These are phyloP conservation scores for Pecoramyces ruminantium DNA, from an alignment of 192 early-diverging fungal species.

Conservation along the genomic window DNA sequence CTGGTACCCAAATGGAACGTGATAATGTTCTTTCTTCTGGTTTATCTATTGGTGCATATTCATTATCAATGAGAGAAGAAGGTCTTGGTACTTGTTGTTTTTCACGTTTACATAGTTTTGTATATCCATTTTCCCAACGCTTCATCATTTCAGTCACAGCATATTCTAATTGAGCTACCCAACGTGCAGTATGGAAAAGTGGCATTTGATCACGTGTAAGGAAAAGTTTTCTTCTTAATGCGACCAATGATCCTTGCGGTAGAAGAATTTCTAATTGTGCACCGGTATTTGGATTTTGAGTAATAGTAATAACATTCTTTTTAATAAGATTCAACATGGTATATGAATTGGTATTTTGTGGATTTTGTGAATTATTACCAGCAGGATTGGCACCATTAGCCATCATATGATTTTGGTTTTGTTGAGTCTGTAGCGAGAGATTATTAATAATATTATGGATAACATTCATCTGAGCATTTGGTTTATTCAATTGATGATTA, in stretches of 20 bases:
- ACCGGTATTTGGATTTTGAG: not conserved
- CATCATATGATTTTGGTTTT: not conserved
- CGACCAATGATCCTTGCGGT: slow-evolving; percentile 3
- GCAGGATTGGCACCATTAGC: not conserved
- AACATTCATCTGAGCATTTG: not conserved
- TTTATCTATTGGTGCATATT: not conserved
- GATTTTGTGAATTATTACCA: not conserved
- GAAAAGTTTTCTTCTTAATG: slow-evolving; percentile 38
- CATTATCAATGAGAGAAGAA: not conserved
- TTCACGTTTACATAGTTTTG: not conserved
- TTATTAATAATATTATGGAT: not conserved
- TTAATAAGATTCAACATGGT: not conserved
- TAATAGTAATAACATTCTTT: not conserved
- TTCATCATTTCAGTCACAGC: not conserved
- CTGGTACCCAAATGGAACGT: not conserved
- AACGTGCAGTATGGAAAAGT: slow-evolving; percentile 73
- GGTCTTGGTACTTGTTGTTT: not conserved
- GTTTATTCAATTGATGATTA: not conserved
- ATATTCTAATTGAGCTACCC: slow-evolving; percentile 64
- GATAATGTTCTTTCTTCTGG: not conserved
- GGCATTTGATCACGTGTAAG: slow-evolving; percentile 57
- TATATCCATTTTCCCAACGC: not conserved
- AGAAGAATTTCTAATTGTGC: slow-evolving; percentile 3
- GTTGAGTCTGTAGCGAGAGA: not conserved
- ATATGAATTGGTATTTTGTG: not conserved